Evolutionary conservation across 208 protist species (phyloP).

Genomic region (Leishmania gerbilli): DNA sequence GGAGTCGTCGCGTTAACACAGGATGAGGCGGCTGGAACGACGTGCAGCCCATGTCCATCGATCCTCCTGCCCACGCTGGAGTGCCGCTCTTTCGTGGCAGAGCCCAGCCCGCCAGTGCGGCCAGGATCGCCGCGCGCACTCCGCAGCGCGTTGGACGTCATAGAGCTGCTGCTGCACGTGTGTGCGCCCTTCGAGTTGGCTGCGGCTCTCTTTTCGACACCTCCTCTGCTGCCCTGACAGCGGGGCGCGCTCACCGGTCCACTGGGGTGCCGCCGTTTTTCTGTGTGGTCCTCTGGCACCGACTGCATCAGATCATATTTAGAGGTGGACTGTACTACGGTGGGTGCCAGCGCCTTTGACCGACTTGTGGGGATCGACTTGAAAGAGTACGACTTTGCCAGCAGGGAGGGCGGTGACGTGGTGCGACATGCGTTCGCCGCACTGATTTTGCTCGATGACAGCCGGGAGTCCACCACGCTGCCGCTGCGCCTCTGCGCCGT

Average conservation of each 20-base stretch:
- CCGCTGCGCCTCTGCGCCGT: not conserved
- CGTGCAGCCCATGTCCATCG: not conserved
- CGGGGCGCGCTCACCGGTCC: not conserved
- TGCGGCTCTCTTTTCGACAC: not conserved
- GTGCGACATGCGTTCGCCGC: not conserved
- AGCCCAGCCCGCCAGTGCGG: not conserved
- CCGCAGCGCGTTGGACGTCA: not conserved
- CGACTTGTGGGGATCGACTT: not conserved
- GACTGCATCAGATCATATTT: not conserved
- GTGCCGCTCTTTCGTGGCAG: not conserved
- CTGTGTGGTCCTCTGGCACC: not conserved
- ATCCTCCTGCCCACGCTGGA: not conserved
- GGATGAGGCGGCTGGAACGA: not conserved
- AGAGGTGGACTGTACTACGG: not conserved
- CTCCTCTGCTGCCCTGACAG: not conserved
- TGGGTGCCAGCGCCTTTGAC: not conserved
- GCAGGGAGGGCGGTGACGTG: not conserved
- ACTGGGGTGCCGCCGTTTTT: not conserved
- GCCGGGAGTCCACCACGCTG: not conserved
- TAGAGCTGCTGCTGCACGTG: not conserved
- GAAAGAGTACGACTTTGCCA: not conserved
- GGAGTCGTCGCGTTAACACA: not conserved
- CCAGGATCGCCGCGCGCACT: not conserved
- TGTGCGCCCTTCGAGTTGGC: not conserved
- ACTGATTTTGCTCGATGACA: not conserved